Evolutionary conservation across 2,329 filamentous ascomycete species (phyloP).

Genomic region (Bimuria novae-zelandiae): DNA sequence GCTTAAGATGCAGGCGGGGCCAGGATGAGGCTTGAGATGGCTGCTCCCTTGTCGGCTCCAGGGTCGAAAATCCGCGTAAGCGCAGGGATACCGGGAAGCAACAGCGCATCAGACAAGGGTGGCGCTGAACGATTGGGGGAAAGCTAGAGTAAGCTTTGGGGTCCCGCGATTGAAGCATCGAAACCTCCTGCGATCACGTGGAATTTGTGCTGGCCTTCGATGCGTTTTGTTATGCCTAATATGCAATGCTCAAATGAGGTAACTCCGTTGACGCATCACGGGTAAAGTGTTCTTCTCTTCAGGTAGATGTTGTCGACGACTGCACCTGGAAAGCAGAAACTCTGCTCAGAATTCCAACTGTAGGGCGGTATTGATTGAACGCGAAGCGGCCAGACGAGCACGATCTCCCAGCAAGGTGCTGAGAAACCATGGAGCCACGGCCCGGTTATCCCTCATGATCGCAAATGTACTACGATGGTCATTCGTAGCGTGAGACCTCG

Average conservation of each 20-base stretch:
- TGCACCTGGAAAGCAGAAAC: background rate
- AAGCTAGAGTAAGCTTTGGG: constrained; percentile 14
- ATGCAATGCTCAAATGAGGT: constrained; percentile 12
- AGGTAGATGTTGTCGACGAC: background rate
- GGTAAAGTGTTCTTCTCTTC: constrained; percentile 13
- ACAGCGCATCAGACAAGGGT: constrained; percentile 15
- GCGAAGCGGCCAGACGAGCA: background rate
- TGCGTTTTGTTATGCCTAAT: constrained; percentile 4
- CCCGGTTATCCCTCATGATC: background rate
- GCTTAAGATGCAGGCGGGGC: constrained; percentile 10
- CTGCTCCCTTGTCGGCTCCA: constrained; percentile 13
- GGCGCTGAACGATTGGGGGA: constrained; percentile 24
- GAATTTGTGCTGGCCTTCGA: constrained; percentile 3
- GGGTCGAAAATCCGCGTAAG: constrained; percentile 19
- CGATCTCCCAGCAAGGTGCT: background rate
- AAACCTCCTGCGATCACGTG: constrained; percentile 19
- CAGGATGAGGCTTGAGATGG: constrained; percentile 4
- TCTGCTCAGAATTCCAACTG: background rate
- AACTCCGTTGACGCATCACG: constrained; percentile 14
- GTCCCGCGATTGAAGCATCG: constrained; percentile 10
- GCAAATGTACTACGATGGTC: background rate
- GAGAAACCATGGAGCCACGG: constrained; percentile 1
- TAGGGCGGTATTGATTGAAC: background rate
- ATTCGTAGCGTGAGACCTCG: background rate
- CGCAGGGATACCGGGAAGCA: constrained; percentile 11